Conservation (phyloP, 495 filamentous ascomycete genomes). For the Podospora anserina region DNA sequence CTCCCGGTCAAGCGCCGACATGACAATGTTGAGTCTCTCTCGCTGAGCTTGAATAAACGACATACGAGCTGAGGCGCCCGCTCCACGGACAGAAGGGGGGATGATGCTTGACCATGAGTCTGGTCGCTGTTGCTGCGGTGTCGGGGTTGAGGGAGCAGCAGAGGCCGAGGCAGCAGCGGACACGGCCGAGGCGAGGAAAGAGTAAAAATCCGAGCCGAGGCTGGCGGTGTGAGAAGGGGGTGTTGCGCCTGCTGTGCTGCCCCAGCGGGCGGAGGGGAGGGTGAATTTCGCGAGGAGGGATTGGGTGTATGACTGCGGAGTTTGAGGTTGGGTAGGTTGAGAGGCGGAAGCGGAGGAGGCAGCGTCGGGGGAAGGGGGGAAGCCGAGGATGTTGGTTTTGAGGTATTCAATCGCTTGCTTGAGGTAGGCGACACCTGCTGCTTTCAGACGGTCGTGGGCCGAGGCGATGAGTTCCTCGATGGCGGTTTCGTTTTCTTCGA, state of each 20-base stretch:
- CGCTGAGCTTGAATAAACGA: conserved; percentile 69
- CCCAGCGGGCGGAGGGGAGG: conserved; percentile 57
- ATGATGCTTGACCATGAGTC: conserved; percentile 35
- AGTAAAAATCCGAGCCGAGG: conserved; percentile 65
- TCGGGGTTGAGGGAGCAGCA: conserved; percentile 41
- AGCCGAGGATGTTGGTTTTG: conserved; percentile 68
- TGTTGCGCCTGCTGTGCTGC: background rate
- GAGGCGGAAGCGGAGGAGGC: conserved; percentile 34
- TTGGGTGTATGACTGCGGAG: conserved; percentile 70
- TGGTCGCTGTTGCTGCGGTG: background rate
- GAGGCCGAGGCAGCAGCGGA: conserved; percentile 28
- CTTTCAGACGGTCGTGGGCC: conserved; percentile 73
- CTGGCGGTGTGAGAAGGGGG: conserved; percentile 31
- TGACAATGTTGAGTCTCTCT: conserved; percentile 65
- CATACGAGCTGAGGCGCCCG: conserved; percentile 60
- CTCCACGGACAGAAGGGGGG: conserved; percentile 58
- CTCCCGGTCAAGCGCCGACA: conserved; percentile 72
- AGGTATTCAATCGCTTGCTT: conserved; percentile 72
- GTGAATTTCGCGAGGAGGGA: conserved; percentile 79
- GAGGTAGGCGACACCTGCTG: conserved; percentile 76
- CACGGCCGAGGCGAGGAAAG: conserved; percentile 69
- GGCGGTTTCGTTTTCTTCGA: conserved; percentile 77
- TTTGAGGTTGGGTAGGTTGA: conserved; percentile 11
- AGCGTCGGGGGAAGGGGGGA: conserved; percentile 52
- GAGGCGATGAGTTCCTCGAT: conserved; percentile 88